A percentile compares a stretch with the other conserved stretches of the same genome.
Evolutionary conservation across 805 yeast species (phyloP).

Genomic region (Candida arabinofermentans): DNA sequence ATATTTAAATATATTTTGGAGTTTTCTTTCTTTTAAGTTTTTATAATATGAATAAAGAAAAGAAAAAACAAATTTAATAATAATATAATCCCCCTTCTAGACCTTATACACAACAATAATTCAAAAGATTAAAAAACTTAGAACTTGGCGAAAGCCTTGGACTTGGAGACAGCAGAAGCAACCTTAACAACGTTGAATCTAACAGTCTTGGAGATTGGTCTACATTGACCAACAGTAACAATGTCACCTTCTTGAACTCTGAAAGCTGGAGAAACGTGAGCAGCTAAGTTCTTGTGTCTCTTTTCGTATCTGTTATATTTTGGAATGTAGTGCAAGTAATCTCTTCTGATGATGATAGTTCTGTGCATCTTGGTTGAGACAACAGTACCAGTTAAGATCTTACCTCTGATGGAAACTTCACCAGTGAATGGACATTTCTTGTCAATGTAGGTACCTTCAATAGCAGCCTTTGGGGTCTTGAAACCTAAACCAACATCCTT

Average conservation of each 20-base stretch:
- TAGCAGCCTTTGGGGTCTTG: slow-evolving; percentile 99
- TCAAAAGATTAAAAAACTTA: slow-evolving; percentile 40
- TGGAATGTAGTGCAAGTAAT: slow-evolving; percentile 99
- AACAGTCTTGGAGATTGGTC: slow-evolving; percentile 99
- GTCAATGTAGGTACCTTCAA: slow-evolving; percentile 98
- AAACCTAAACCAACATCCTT: slow-evolving; percentile 99
- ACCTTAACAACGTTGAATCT: slow-evolving; percentile 99
- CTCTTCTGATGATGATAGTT: slow-evolving; percentile 99
- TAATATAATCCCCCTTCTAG: slow-evolving; percentile 2
- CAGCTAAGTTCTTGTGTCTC: slow-evolving; percentile 99
- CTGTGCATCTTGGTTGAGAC: slow-evolving; percentile 99
- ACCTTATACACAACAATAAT: neutral
- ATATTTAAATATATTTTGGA: slow-evolving; percentile 4
- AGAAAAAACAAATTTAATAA: slow-evolving; percentile 3
- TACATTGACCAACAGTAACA: slow-evolving; percentile 99
- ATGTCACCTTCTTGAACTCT: slow-evolving; percentile 98
- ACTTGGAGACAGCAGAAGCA: slow-evolving; percentile 79
- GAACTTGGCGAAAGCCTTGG: slow-evolving; percentile 96
- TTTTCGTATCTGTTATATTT: slow-evolving; percentile 99
- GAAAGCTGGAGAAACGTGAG: slow-evolving; percentile 99
- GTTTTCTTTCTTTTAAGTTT: slow-evolving; percentile 1
- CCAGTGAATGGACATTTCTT: slow-evolving; percentile 99
- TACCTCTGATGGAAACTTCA: slow-evolving; percentile 97
- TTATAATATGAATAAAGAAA: slow-evolving; percentile 1
- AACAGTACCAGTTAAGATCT: slow-evolving; percentile 98